A percentile compares a stretch with the other conserved stretches of the same genome.
Evolutionary conservation across 1,139 yeast species (phyloP).

Genomic region (Pichia sp.): DNA sequence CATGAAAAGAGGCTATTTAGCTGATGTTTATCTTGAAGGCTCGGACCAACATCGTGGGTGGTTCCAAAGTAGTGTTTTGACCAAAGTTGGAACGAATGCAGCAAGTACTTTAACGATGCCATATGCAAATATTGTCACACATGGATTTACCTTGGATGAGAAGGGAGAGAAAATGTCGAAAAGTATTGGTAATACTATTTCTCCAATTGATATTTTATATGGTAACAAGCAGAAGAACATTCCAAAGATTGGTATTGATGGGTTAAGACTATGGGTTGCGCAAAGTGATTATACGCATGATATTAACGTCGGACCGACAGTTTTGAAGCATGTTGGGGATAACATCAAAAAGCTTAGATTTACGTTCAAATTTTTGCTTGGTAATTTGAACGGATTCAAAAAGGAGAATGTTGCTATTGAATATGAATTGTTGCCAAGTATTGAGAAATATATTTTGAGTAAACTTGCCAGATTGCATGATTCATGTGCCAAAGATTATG

Average conservation of each 20-base stretch:
- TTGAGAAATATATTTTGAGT: constrained; percentile 61
- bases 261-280: constrained; percentile 85
- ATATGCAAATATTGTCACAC: constrained; percentile 70
- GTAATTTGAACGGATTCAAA: constrained; percentile 47
- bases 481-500: constrained; percentile 38
- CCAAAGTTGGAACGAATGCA: constrained; percentile 45
- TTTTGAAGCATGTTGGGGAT: constrained; percentile 70
- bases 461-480: constrained; percentile 43
- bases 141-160: constrained; percentile 87
- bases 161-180: constrained; percentile 90
- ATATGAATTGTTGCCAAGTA: constrained; percentile 36
- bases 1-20: constrained; percentile 32
- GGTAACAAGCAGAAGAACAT: constrained; percentile 52
- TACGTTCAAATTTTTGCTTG: constrained; percentile 72
- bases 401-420: constrained; percentile 18
- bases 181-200: constrained; percentile 74
- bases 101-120: constrained; percentile 49
- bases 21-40: constrained; percentile 87
- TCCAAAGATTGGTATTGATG: constrained; percentile 84
- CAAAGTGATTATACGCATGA: constrained; percentile 82
- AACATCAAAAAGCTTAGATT: constrained; percentile 74
- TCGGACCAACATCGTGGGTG: constrained; percentile 98
- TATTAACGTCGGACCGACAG: constrained; percentile 63
- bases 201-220: constrained; percentile 57
- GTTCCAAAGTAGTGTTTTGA: constrained; percentile 91